A percentile compares a stretch with the other conserved stretches of the same genome.
Conservation (phyloP, 257 asterid genomes). For the Fraxinus excelsior region DNA sequence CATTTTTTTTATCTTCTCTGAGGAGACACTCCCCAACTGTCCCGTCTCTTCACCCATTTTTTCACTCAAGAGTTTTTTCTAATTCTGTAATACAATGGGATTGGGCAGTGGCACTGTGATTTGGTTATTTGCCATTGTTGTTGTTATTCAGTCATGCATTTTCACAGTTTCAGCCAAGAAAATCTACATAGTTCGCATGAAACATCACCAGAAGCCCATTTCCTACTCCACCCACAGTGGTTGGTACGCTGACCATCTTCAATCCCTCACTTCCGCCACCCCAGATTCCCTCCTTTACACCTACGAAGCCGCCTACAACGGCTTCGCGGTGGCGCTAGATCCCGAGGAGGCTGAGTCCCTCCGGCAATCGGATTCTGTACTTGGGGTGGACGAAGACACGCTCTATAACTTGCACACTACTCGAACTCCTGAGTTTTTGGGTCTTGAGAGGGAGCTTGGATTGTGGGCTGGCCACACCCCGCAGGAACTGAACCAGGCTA, state of each 20-base stretch:
- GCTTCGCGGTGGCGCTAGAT: conserved; percentile 52
- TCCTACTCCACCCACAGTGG: conserved; percentile 37
- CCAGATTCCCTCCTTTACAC: conserved; percentile 45
- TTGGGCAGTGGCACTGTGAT: conserved; percentile 4
- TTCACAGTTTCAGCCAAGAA: conserved; percentile 25
- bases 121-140: conserved; percentile 11
- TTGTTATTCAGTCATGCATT: conserved; percentile 34
- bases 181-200: conserved; percentile 54
- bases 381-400: conserved; percentile 51
- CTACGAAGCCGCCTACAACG: conserved; percentile 46
- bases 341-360: conserved; percentile 44
- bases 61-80: neutral
- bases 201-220: conserved; percentile 35
- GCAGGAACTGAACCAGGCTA: conserved; percentile 47
- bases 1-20: conserved; percentile 10
- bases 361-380: conserved; percentile 43
- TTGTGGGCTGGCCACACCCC: conserved; percentile 42
- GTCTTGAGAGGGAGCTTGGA: conserved; percentile 36
- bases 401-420: conserved; percentile 58
- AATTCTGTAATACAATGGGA: conserved; percentile 31
- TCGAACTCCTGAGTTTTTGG: conserved; percentile 56
- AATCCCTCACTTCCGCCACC: conserved; percentile 42
- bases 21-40: neutral
- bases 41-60: too few relatives aligned
- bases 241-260: conserved; percentile 52